Evolutionary conservation across 129 eudicot species (phyloP), one percentile per base, ranked within the genome.

Genomic region (Flaveria ramosissima): DNA sequence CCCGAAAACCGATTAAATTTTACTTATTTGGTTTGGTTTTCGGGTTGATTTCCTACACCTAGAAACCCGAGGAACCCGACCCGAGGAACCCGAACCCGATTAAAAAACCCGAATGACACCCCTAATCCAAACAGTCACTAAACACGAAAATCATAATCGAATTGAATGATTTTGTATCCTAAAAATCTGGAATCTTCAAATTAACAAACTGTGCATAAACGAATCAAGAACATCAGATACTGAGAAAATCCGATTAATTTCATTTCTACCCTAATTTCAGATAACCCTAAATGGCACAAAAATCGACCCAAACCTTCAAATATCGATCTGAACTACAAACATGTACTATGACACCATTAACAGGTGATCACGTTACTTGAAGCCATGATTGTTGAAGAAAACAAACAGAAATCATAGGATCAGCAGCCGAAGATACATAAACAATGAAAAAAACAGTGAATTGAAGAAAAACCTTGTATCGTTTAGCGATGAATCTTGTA

Each of bases 401-500:
- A 69, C 7, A 11, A 43, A 5, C 19, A 39, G 26, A 45, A 39
- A n/a, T 19, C 30, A 74, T 16, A 2, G 12, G 46, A 72, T 52
- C 47, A 55, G 26, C 21, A 64, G 6, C 0, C 41, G 1, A 17
- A 64, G n/a, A 65, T 36, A 27, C n/a, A 30, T 30, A 70, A 41
- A 10, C 42, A 41, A 61, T 2, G 32, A 46, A 32, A 10, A 53
- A 21, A 24, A 17, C 20, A 8, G 17, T 66, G 9, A 50, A 8
- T 7, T 1, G 46, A 52, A 53, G 20, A 65, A 75, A 17, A 52
- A 73, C 83, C 83, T 80, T 41, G n/a, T 71, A 36, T 60, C 30
- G 55, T 8, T 60, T 20, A 24, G 69, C 65, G 47, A 43, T 20
- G 83, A 53, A 65, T 11, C 41, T 51, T 39, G 50, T 16, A 76